Conservation (phyloP, 768 basidiomycete genomes). For the Ramaria sp. region DNA sequence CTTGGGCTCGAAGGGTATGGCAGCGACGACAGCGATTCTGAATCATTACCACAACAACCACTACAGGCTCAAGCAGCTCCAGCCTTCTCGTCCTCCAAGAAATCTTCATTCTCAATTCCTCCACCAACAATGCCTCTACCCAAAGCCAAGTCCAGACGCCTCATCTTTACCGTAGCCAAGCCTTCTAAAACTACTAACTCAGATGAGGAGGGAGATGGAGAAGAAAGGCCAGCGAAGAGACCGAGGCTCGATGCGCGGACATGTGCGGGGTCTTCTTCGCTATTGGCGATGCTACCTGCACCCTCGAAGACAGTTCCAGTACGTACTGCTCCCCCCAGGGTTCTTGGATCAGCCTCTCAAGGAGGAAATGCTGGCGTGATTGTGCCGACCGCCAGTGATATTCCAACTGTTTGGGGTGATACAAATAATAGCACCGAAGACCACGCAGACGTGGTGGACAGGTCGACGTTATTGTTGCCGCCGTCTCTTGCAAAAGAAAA, state of each 20-base stretch:
- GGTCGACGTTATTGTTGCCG: conserved; percentile 44
- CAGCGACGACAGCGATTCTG: conserved; percentile 53
- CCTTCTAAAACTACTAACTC: conserved; percentile 36
- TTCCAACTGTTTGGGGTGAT: background rate
- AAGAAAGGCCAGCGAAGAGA: conserved; percentile 46
- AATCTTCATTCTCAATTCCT: conserved; percentile 26
- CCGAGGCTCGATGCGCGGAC: conserved; percentile 31
- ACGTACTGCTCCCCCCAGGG: conserved; percentile 32
- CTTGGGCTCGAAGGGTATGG: conserved; percentile 71
- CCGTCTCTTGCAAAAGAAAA: conserved; percentile 48
- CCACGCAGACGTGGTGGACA: conserved; percentile 1
- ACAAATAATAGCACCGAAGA: background rate
- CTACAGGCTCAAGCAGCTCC: conserved; percentile 1
- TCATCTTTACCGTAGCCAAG: conserved; percentile 29
- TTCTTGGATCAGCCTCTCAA: conserved; percentile 37
- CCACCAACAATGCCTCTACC: conserved; percentile 19
- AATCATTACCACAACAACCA: conserved; percentile 15
- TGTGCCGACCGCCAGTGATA: background rate
- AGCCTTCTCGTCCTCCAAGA: conserved; percentile 10
- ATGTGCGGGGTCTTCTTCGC: conserved; percentile 51
- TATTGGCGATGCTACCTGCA: conserved; percentile 66
- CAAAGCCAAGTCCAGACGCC: conserved; percentile 17
- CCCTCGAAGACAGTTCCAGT: conserved; percentile 47
- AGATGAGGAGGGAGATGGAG: conserved; percentile 28
- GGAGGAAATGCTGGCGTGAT: conserved; percentile 15